Evolutionary conservation across 2,329 filamentous ascomycete genomes (phyloP).

Genomic region (Dendrostoma leiphaemia): DNA sequence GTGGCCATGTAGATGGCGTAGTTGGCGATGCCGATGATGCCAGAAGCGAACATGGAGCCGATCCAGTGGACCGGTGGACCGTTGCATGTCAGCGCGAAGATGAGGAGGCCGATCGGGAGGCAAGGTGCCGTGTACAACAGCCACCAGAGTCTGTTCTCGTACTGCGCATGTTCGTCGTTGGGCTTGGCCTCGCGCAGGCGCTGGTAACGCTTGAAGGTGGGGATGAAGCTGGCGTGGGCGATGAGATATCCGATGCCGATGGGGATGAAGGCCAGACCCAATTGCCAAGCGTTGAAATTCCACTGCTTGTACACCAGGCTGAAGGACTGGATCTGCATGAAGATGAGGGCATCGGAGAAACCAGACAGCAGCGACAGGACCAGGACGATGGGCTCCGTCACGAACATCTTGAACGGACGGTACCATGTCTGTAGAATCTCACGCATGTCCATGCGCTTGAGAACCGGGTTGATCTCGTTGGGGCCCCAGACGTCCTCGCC

Average conservation of each 20-base stretch:
- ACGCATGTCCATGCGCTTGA: slow-evolving; percentile 54
- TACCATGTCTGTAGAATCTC: slow-evolving; percentile 58
- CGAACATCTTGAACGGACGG: slow-evolving; percentile 70
- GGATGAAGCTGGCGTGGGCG: slow-evolving; percentile 59
- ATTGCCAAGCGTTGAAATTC: slow-evolving; percentile 54
- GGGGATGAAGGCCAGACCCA: slow-evolving; percentile 63
- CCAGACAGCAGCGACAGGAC: slow-evolving; percentile 68
- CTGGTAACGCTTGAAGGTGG: slow-evolving; percentile 53
- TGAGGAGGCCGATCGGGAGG: slow-evolving; percentile 65
- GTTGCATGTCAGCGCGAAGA: slow-evolving; percentile 67
- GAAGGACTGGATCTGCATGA: slow-evolving; percentile 75
- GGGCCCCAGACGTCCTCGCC: slow-evolving; percentile 69
- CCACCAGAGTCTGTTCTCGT: slow-evolving; percentile 65
- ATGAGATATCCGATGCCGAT: slow-evolving; percentile 66
- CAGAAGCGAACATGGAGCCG: slow-evolving; percentile 62
- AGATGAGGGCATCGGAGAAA: slow-evolving; percentile 73
- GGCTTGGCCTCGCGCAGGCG: slow-evolving; percentile 49
- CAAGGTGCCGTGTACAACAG: slow-evolving; percentile 61
- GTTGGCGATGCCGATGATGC: slow-evolving; percentile 70
- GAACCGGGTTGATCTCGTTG: slow-evolving; percentile 64
- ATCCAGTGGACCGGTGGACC: slow-evolving; percentile 67
- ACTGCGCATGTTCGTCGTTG: slow-evolving; percentile 59
- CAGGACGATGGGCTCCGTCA: slow-evolving; percentile 72
- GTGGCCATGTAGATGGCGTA: slow-evolving; percentile 68
- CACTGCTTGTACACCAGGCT: slow-evolving; percentile 66